phyloP scores from a whole-genome alignment of 176 grass and related monocot genomes.

The Rhipidocladum racemiflorum region DNA sequence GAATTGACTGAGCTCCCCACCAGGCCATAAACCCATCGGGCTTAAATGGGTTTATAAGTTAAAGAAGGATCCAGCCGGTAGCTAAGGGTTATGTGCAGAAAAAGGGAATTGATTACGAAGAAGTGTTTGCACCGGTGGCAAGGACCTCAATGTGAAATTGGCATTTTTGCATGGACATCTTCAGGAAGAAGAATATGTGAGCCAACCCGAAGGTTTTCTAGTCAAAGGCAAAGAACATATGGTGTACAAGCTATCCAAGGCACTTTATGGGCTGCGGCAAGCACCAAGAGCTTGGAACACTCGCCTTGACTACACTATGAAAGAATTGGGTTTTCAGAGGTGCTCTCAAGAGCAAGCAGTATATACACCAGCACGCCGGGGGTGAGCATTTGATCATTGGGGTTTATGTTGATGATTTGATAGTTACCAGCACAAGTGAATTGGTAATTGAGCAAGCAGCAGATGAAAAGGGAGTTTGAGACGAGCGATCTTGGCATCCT shows the following conservation, averaged over 20 bases:
- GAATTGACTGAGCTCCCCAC: background rate
- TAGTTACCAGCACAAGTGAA: background rate
- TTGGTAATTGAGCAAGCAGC: background rate
- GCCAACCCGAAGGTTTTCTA: fast-evolving
- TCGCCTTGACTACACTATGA: fast-evolving
- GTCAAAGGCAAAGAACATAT: fast-evolving
- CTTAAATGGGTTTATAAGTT: background rate
- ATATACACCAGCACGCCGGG: background rate
- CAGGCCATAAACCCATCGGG: background rate
- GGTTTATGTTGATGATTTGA: background rate
- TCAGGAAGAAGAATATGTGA: background rate
- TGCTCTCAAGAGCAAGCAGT: background rate
- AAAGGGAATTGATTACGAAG: background rate
- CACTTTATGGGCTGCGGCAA: fast-evolving
- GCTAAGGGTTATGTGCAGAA: background rate
- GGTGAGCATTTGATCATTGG: background rate
- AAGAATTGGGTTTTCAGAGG: fast-evolving
- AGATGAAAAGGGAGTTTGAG: background rate
- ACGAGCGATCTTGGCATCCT: background rate
- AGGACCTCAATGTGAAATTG: background rate
- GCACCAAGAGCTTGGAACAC: background rate
- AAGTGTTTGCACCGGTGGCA: background rate
- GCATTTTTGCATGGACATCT: background rate
- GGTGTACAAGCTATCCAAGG: background rate
- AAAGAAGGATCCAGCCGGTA: fast-evolving